phyloP scores from a whole-genome alignment of 345 rosid genomes.

The Brassica nigra region DNA sequence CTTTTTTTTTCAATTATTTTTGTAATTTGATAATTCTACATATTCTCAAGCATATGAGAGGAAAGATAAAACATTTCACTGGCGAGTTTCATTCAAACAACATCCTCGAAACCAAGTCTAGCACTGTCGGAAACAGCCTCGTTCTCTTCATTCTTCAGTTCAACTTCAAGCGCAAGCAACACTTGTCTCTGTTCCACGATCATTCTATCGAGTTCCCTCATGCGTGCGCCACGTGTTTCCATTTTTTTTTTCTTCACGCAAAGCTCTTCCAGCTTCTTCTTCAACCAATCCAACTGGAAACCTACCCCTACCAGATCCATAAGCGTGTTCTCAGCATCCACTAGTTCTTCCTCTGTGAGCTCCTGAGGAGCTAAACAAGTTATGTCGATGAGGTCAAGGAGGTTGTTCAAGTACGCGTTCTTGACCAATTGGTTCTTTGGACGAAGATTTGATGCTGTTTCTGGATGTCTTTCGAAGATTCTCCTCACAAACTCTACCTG shows the following conservation, averaged over 20 bases:
- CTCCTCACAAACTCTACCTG: conserved; percentile 34
- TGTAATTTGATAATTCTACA: neutral
- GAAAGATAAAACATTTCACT: neutral
- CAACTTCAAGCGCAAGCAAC: conserved; percentile 26
- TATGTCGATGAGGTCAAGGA: conserved; percentile 32
- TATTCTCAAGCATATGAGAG: neutral
- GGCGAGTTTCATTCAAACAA: conserved; percentile 25
- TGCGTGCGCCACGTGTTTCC: conserved; percentile 27
- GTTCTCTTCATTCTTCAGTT: conserved; percentile 36
- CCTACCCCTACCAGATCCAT: conserved; percentile 33
- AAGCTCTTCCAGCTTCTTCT: conserved; percentile 22
- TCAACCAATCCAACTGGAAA: conserved; percentile 40
- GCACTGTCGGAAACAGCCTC: conserved; percentile 31
- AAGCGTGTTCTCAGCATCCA: conserved; percentile 25
- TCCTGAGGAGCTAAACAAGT: conserved; percentile 38
- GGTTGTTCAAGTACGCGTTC: conserved; percentile 19
- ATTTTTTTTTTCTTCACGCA: conserved; percentile 34
- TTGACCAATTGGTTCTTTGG: conserved; percentile 18
- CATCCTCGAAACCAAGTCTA: conserved; percentile 38
- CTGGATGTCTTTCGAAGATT: conserved; percentile 42
- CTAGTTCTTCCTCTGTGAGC: conserved; percentile 32
- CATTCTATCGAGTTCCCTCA: conserved; percentile 37
- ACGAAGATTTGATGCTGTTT: conserved; percentile 25
- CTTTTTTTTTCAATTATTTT: neutral
- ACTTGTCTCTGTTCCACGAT: conserved; percentile 21